These are phyloP conservation scores for Populus euphratica DNA, from an alignment of 345 rosid species.

Conservation along the genomic window DNA sequence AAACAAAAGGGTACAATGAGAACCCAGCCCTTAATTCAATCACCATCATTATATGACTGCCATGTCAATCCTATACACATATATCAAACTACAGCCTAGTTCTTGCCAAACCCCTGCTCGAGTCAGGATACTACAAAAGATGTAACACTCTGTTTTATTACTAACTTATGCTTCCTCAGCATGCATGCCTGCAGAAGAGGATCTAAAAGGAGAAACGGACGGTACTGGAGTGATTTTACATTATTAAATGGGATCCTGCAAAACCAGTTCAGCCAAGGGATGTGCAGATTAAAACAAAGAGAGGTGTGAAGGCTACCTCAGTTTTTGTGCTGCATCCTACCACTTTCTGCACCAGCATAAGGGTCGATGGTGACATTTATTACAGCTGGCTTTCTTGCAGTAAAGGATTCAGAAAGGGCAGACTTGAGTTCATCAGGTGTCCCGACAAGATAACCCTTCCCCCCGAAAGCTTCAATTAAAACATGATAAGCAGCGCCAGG, in stretches of 20 bases:
- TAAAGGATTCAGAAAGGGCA: constrained; percentile 71
- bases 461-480: constrained; percentile 86
- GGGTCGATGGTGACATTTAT: constrained; percentile 83
- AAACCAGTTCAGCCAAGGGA: neutral
- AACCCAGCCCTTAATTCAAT: no score
- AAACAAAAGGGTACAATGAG: no score
- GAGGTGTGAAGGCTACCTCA: constrained; percentile 28
- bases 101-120: no score
- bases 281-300: neutral
- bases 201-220: no score
- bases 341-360: constrained; percentile 94
- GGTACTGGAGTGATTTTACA: no score
- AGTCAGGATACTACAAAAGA: no score
- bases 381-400: constrained; percentile 71
- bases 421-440: constrained; percentile 79
- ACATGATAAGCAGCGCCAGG: constrained; percentile 81
- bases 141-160: no score
- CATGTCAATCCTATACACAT: no score
- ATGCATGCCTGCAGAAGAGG: no score
- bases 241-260: neutral
- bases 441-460: constrained; percentile 79
- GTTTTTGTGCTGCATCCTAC: constrained; percentile 95
- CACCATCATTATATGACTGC: no score
- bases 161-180: no score
- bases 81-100: no score